Conservation (phyloP, 257 asterid species). For the Scutellaria baicalensis region DNA sequence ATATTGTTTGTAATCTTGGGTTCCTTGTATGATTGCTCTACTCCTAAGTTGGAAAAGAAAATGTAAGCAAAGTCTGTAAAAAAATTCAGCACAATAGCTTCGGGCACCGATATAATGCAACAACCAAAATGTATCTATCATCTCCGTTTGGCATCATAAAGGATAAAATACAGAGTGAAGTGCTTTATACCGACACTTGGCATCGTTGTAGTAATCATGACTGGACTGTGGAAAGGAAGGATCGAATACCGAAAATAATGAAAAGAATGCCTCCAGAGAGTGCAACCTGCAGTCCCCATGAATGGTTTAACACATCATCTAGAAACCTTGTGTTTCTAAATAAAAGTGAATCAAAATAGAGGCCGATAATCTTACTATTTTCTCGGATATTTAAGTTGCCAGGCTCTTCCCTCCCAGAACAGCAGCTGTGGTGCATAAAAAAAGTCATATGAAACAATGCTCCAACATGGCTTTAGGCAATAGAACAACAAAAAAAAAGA, state of each 20-base stretch:
- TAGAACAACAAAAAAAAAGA: background rate
- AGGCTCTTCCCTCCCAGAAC: slow-evolving; percentile 77
- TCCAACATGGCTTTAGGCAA: background rate
- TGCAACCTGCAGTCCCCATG: slow-evolving; percentile 40
- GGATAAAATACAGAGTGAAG: too few species aligned
- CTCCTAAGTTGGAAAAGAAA: background rate
- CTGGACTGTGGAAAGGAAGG: slow-evolving; percentile 64
- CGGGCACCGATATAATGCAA: too few species aligned
- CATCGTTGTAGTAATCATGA: too few species aligned
- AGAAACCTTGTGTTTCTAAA: background rate
- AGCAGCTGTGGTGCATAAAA: slow-evolving; percentile 63
- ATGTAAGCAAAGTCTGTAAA: too few species aligned
- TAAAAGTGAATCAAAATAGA: background rate
- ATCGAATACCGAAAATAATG: slow-evolving; percentile 77
- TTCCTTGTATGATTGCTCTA: background rate
- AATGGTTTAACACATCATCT: background rate
- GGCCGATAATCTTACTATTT: slow-evolving; percentile 32
- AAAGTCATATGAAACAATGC: background rate
- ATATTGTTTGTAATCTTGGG: background rate
- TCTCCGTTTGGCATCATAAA: too few species aligned
- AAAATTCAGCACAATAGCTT: too few species aligned
- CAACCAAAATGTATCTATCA: too few species aligned
- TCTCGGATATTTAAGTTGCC: slow-evolving; percentile 76
- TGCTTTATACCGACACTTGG: too few species aligned
- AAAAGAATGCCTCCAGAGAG: slow-evolving; percentile 79